Base-by-base conservation (phyloP, 345 rosid genomes). In the Gynandropsis gynandra region DNA sequence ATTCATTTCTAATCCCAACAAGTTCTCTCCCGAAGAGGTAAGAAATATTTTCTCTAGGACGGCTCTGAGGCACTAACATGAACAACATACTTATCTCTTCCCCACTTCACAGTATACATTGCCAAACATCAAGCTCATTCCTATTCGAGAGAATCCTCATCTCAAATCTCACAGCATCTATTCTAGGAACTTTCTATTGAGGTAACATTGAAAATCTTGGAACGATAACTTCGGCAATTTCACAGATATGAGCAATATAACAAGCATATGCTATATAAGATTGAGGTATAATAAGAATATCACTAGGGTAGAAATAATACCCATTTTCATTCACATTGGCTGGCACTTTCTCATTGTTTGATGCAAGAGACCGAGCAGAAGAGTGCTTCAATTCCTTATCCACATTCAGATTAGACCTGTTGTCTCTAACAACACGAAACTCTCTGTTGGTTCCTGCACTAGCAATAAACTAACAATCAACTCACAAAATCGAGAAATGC, bases 351-450 rank as follows among this genome's bases (percentile, higher is more conserved):
- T 68, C 75, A 10, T 58, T 61, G 41, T 58, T 29, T 44, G 76
- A 67, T 10, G 54, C 54, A 24, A 68, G 66, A 33, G 54, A 66
- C 46, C 67, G 74, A 15, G 42, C 58, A 11, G 63, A 52, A 47
- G 72, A 63, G 54, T 78, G 70, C 58, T 75, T 78, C 17, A 31
- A 32, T 50, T 83, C 95, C 52, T 37, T 65, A 70, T 50, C 60
- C 48, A 65, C 45, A 65, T 59, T 75, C 34, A 19, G 70, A 40
- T 64, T 81, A 56, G 77, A 66, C 63, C 89, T 79, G 63, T 81
- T 89, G 74, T 85, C 95, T 58, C 80, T 75, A 62, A 85, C 89
- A 36, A 85, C 77, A 45, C 78, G 78, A 63, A 73, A 76, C 63
- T 73, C 69, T 70, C 63, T 67, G 49, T 3, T 68, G 24, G 59